Percentiles rank a stretch among this genome's conserved stretches.
phyloP scores from a whole-genome alignment of 768 basidiomycete genomes.

The Phaffia tasmanica region DNA sequence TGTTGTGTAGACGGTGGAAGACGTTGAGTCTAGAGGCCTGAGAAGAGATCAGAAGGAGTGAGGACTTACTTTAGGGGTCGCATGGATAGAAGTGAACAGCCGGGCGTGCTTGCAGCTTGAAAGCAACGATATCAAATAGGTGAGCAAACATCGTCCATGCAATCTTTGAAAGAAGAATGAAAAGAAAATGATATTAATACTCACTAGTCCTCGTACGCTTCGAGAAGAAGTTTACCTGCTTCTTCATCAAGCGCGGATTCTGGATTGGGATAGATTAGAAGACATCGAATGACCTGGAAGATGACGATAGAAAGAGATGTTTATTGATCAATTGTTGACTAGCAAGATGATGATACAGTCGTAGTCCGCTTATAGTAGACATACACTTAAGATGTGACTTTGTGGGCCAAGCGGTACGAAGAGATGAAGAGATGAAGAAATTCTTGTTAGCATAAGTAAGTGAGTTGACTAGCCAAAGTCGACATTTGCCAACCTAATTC shows the following conservation, averaged over 20 bases:
- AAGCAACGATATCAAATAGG: not conserved
- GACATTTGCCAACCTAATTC: conserved; percentile 52
- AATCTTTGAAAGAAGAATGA: not conserved
- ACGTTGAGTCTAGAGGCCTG: not conserved
- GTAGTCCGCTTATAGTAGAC: not conserved
- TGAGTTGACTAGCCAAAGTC: conserved; percentile 52
- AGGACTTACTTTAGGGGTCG: conserved; percentile 56
- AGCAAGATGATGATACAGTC: no score
- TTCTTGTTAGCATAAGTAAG: no score
- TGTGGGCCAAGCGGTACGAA: not conserved
- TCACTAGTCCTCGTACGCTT: conserved; percentile 72
- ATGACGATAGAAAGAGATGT: not conserved
- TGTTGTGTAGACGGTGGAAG: not conserved
- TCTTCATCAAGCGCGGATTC: conserved; percentile 94
- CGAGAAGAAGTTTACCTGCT: conserved; percentile 75
- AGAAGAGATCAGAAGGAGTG: not conserved
- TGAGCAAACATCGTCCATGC: not conserved
- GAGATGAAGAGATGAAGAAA: no score
- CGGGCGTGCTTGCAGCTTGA: conserved; percentile 49
- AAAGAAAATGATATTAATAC: conserved; percentile 37
- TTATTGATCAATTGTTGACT: not conserved
- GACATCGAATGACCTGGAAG: conserved; percentile 67
- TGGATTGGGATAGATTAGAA: conserved; percentile 92
- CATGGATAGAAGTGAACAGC: conserved; percentile 84
- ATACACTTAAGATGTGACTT: conserved; percentile 27